Conservation (phyloP, 192 early-diverging fungal genomes). For the Backusella psychrophila region DNA sequence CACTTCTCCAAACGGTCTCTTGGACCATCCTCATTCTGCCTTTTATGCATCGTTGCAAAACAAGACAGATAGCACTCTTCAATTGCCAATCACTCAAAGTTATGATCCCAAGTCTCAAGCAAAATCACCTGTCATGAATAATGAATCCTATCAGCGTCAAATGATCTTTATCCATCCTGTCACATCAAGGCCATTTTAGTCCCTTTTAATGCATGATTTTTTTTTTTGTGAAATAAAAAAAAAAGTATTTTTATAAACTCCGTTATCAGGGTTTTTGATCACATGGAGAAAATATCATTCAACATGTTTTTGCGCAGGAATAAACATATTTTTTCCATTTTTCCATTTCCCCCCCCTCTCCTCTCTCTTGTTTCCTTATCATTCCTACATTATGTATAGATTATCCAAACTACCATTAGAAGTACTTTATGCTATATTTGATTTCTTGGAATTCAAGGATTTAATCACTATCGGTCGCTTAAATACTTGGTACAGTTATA, state of each 20-base stretch:
- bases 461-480: neutral
- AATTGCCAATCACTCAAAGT: neutral
- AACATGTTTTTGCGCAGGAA: neutral
- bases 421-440: neutral
- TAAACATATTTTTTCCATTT: neutral
- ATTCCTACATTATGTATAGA: neutral
- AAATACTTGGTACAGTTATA: conserved; percentile 6
- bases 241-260: neutral
- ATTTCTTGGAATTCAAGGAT: neutral
- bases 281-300: neutral
- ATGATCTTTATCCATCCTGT: neutral
- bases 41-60: neutral
- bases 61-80: neutral
- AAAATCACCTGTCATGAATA: neutral
- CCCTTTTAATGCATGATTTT: neutral
- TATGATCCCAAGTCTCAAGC: neutral
- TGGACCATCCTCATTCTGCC: neutral
- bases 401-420: conserved; percentile 9
- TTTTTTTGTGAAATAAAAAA: too few species aligned
- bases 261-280: neutral
- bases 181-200: neutral
- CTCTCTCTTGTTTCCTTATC: neutral
- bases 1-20: neutral
- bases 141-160: neutral
- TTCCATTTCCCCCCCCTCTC: neutral